Evolutionary conservation across 2,329 filamentous ascomycete species (phyloP), one percentile per base, ranked within the genome.

Genomic region (Monosporascus sp.): DNA sequence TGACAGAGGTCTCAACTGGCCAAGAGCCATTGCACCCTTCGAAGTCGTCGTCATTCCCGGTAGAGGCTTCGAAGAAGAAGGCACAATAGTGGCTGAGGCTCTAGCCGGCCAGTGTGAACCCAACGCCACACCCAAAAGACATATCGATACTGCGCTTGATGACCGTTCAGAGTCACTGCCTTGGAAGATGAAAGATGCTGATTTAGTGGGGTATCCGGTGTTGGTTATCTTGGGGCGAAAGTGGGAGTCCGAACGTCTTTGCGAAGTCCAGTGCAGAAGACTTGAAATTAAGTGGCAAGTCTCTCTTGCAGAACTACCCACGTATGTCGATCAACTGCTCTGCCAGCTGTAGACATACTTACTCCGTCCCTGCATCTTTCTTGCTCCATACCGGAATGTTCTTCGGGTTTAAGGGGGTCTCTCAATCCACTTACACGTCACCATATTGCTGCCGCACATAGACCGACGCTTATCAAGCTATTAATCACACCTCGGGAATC

Each of bases 161-260:
- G 91, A 96, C 69, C 79, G 88, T 19, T 66, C 75, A 11, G 80
- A 83, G 60, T 75, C 80, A 1, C 77, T 97, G 56, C 82, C 84
- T 3, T 96, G 90, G 90, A 97, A 96, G 69, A 76, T 97, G 66
- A 85, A 84, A 38, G 94, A 99, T 72, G 94, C 93, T 1, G 92
- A 97, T 69, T 68, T 94, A 54, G 83, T 93, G 52, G 94, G 94
- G 3, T 96, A 95, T 68, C 93, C 93, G 0, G 77, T 97, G 14
- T 78, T 93, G 8, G 77, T 97, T 14, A 79, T 97, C 2, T 70
- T 97, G 34, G 93, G 93, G 0, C 86, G 82, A 57, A 76, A 75
- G 3, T 96, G 88, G 86, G 74, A 64, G 45, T 72, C 79, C 38
- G 72, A 77, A 2, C 73, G 75, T 45, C 69, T 74, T n/a, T 81